These are phyloP conservation scores for Albatrellus ellisii DNA, from an alignment of 768 basidiomycete genomes.

Conservation along the genomic window DNA sequence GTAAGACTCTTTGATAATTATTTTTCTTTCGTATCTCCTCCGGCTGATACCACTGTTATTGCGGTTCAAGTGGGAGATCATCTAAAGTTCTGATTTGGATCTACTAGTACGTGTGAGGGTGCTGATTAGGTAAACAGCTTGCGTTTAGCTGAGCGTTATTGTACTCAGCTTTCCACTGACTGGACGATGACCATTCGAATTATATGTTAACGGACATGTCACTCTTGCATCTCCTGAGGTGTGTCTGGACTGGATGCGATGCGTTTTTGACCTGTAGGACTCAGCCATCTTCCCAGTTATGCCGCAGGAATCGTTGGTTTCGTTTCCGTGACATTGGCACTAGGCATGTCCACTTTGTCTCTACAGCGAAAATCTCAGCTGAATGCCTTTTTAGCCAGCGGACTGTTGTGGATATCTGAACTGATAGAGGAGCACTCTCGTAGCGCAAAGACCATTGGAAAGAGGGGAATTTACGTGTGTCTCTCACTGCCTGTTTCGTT, in stretches of 20 bases:
- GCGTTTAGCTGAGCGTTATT: too few species aligned
- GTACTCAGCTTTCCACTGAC: too few species aligned
- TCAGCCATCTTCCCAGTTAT: too few species aligned
- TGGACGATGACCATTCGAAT: too few species aligned
- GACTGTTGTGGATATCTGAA: constrained; percentile 87
- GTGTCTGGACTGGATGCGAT: constrained; percentile 10
- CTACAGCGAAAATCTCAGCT: constrained; percentile 1
- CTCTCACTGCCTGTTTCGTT: neutral
- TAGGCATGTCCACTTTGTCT: constrained; percentile 44
- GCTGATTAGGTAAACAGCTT: too few species aligned
- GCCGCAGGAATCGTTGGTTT: constrained; percentile 65
- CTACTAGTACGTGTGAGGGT: too few species aligned
- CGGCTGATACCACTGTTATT: too few species aligned
- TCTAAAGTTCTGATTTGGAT: too few species aligned
- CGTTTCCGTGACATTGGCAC: constrained; percentile 80
- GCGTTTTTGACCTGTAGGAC: too few species aligned
- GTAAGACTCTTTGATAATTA: too few species aligned
- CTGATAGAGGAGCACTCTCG: constrained; percentile 90
- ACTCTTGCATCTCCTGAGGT: constrained; percentile 54
- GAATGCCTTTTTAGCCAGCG: constrained; percentile 52
- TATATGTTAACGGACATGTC: constrained; percentile 25
- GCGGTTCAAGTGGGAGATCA: too few species aligned
- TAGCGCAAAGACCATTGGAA: constrained; percentile 69
- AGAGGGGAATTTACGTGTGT: constrained; percentile 80
- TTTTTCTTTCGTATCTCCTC: too few species aligned